Evolutionary conservation across 2,329 filamentous ascomycete species (phyloP).

Genomic region (Magnaporthales sp.): DNA sequence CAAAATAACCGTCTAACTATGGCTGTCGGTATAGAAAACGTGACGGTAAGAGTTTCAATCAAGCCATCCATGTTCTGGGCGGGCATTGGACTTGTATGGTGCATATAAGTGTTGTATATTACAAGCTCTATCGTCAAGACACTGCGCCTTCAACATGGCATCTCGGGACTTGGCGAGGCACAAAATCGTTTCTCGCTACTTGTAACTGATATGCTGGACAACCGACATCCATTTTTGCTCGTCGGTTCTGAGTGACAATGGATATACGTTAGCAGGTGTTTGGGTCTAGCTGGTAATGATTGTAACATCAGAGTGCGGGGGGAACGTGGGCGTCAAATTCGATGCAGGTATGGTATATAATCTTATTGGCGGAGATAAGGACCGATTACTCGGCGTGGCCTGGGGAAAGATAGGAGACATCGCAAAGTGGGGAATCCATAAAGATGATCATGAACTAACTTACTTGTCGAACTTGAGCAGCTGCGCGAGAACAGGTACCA

Average conservation of each 20-base stretch:
- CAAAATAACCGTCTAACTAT: not conserved
- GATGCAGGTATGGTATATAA: not conserved
- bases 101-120: not conserved
- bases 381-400: not conserved
- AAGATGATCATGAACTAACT: slow-evolving; percentile 23
- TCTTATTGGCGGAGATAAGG: no score
- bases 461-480: slow-evolving; percentile 70
- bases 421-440: not conserved
- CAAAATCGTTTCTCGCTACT: slow-evolving; percentile 13
- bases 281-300: no score
- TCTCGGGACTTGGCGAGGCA: no score
- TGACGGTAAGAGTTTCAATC: not conserved
- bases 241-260: slow-evolving; percentile 35
- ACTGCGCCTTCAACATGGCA: not conserved
- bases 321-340: not conserved
- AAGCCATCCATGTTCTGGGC: not conserved
- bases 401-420: slow-evolving; percentile 1
- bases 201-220: slow-evolving; percentile 42
- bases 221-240: slow-evolving; percentile 82
- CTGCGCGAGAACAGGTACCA: slow-evolving; percentile 71
- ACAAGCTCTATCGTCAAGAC: not conserved
- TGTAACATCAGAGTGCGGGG: not conserved
- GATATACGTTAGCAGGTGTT: slow-evolving; percentile 13
- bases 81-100: not conserved
- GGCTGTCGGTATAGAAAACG: not conserved